Conservation (phyloP, 176 grass and related monocot species). For the Phyllostachys edulis region DNA sequence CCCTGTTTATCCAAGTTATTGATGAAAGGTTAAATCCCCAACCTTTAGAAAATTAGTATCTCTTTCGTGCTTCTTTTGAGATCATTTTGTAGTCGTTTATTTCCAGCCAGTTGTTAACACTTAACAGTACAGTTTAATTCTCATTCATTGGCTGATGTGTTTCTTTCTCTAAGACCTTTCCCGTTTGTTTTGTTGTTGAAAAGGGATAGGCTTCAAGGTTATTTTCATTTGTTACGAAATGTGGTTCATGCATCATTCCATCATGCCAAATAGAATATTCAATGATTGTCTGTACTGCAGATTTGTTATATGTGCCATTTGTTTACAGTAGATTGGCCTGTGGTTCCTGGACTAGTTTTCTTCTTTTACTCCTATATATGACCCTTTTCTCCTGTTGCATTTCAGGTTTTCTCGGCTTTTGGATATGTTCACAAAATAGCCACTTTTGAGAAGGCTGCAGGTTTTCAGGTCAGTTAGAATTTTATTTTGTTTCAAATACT, state of each 20-base stretch:
- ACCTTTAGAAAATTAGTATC: slow-evolving; percentile 59
- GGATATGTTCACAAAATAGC: slow-evolving; percentile 99
- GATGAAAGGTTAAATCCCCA: slow-evolving; percentile 83
- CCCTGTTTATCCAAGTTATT: slow-evolving; percentile 77
- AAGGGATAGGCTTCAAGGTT: slow-evolving; percentile 22
- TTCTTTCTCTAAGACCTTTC: slow-evolving; percentile 18
- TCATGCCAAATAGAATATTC: slow-evolving; percentile 9
- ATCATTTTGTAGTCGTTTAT: slow-evolving; percentile 39
- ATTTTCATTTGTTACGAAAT: slow-evolving; percentile 27
- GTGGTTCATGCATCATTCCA: slow-evolving; percentile 34
- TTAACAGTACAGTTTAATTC: slow-evolving; percentile 5
- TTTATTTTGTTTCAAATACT: slow-evolving; percentile 27
- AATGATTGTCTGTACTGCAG: slow-evolving; percentile 5
- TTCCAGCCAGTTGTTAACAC: slow-evolving; percentile 22
- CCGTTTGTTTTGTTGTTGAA: slow-evolving; percentile 21
- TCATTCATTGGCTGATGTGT: slow-evolving; percentile 25
- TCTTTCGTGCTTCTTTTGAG: slow-evolving; percentile 48
- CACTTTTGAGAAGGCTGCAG: slow-evolving; percentile 96
- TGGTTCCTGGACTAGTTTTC: background rate
- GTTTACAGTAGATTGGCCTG: background rate
- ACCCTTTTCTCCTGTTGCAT: slow-evolving; percentile 16
- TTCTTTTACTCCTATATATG: slow-evolving; percentile 20
- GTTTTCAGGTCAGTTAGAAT: slow-evolving; percentile 71
- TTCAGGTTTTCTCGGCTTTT: slow-evolving; percentile 96
- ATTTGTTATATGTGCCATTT: background rate